phyloP scores from a whole-genome alignment of 805 yeast species.

The Lachancea nothofagi region DNA sequence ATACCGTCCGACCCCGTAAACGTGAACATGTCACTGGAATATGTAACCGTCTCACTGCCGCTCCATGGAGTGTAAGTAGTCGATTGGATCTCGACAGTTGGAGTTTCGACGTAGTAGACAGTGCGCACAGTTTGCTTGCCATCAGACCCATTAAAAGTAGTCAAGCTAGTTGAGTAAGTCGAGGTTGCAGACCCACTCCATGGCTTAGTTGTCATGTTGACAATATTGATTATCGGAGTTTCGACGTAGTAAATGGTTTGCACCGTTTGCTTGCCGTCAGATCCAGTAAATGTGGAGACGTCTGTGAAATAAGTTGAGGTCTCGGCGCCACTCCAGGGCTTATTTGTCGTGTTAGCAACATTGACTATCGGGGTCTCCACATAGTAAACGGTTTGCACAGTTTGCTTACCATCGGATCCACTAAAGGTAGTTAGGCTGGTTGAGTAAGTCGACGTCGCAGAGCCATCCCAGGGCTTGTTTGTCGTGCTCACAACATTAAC shows the following conservation, averaged over 20 bases:
- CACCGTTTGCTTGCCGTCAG: conserved; percentile 8
- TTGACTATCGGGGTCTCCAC: conserved; percentile 1
- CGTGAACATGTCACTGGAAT: conserved; percentile 11
- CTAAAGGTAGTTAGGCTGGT: not conserved
- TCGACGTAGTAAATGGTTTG: conserved; percentile 14
- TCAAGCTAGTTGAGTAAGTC: conserved; percentile 8
- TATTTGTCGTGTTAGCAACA: not conserved
- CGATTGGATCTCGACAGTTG: conserved; percentile 16
- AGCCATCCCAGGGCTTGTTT: not conserved
- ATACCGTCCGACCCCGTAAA: conserved; percentile 12
- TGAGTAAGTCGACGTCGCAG: conserved; percentile 1
- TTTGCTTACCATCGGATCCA: conserved; percentile 8
- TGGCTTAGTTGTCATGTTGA: not conserved
- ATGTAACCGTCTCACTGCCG: conserved; percentile 13
- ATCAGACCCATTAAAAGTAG: conserved; percentile 11
- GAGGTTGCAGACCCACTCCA: conserved; percentile 7
- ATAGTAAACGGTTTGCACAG: not conserved
- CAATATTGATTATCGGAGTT: conserved; percentile 9
- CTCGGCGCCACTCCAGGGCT: not conserved
- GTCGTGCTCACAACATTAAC: not conserved
- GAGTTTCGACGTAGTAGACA: conserved; percentile 15
- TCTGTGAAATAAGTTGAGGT: conserved; percentile 10
- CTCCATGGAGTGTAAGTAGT: conserved; percentile 14
- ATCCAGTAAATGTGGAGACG: conserved; percentile 4
- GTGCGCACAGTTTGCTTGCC: conserved; percentile 11